phyloP scores from a whole-genome alignment of 495 filamentous ascomycete genomes.

The Oidiodendron maius region DNA sequence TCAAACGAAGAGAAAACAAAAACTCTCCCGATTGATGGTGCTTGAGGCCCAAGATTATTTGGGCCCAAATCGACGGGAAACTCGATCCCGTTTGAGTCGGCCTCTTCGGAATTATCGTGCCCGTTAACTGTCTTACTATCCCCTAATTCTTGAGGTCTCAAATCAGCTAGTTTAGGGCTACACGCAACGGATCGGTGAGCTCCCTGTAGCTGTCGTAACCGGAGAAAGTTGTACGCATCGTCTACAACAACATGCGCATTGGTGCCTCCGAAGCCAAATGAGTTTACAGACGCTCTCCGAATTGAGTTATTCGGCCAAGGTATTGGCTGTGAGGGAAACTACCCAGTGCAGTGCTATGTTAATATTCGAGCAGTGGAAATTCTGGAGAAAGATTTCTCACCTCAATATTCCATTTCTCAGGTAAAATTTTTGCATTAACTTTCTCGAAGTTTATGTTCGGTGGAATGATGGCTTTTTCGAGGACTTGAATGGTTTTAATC shows the following conservation, averaged over 20 bases:
- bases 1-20: not conserved
- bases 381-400: too few relatives aligned
- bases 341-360: too few relatives aligned
- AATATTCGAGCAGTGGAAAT: too few relatives aligned
- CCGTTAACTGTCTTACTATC: too few relatives aligned
- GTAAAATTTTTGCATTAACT: slow-evolving; percentile 39
- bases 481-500: slow-evolving; percentile 49
- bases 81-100: not conserved
- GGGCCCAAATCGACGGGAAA: not conserved
- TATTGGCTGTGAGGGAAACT: too few relatives aligned
- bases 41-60: too few relatives aligned
- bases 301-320: not conserved
- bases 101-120: too few relatives aligned
- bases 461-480: slow-evolving; percentile 49
- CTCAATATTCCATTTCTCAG: slow-evolving; percentile 40
- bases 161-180: too few relatives aligned
- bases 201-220: not conserved
- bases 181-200: too few relatives aligned
- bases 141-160: too few relatives aligned
- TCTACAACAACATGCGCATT: slow-evolving; percentile 54
- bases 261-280: slow-evolving; percentile 52
- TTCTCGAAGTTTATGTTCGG: slow-evolving; percentile 44
- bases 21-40: too few relatives aligned
- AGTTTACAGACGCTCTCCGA: slow-evolving; percentile 4
- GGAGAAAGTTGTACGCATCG: slow-evolving; percentile 9